Evolutionary conservation across 2,329 filamentous ascomycete species (phyloP).

Genomic region (Nemania abortiva): DNA sequence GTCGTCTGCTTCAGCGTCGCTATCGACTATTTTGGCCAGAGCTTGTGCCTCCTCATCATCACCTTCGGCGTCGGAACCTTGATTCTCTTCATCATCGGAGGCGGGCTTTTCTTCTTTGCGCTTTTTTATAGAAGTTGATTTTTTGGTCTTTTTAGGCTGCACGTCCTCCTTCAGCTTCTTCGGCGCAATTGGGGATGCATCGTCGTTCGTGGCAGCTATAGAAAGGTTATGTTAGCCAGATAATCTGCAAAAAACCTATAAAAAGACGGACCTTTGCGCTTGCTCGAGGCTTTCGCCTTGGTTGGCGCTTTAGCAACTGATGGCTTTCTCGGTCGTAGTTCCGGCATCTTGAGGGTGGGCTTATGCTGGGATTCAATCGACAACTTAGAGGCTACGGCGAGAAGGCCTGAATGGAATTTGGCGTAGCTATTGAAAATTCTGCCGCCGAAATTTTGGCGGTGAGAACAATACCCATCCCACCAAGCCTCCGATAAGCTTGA

Average conservation of each 20-base stretch:
- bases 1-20: slow-evolving; percentile 56
- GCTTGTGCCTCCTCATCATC: slow-evolving; percentile 58
- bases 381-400: slow-evolving; percentile 10
- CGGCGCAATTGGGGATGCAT: slow-evolving; percentile 56
- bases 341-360: slow-evolving; percentile 55
- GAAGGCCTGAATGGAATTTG: slow-evolving; percentile 29
- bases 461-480: slow-evolving; percentile 34
- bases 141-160: slow-evolving; percentile 44
- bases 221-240: slow-evolving; percentile 20
- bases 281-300: slow-evolving; percentile 52
- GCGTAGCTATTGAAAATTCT: slow-evolving; percentile 43
- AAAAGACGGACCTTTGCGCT: slow-evolving; percentile 54
- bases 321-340: slow-evolving; percentile 56
- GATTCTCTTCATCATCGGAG: slow-evolving; percentile 51
- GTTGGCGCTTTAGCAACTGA: slow-evolving; percentile 53
- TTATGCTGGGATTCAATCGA: slow-evolving; percentile 8
- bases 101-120: slow-evolving; percentile 48
- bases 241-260: background rate
- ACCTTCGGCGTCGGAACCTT: slow-evolving; percentile 46
- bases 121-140: slow-evolving; percentile 45
- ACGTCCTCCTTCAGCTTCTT: slow-evolving; percentile 29
- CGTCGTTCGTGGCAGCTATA: slow-evolving; percentile 55
- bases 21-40: slow-evolving; percentile 61
- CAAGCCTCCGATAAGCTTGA: slow-evolving; percentile 25
- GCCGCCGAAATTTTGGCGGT: slow-evolving; percentile 50